These are phyloP conservation scores for Kwoniella botswanensis DNA, from an alignment of 768 basidiomycete species.

Conservation along the genomic window DNA sequence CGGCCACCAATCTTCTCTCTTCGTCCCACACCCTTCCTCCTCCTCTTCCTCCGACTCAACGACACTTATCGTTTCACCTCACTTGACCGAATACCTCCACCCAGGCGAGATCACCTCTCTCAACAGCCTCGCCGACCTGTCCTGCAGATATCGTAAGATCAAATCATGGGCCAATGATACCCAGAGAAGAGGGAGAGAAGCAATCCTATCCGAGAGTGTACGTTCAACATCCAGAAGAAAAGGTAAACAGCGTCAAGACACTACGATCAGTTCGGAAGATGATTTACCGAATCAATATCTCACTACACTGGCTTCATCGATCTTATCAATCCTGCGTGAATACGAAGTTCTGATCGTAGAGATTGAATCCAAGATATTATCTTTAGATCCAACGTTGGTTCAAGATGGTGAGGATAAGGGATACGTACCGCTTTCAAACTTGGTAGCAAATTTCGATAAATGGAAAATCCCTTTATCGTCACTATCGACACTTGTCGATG, in stretches of 20 bases:
- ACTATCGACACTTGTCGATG: conserved; percentile 68
- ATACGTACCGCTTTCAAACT: conserved; percentile 82
- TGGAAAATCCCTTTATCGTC: conserved; percentile 87
- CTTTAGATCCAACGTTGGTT: conserved; percentile 69
- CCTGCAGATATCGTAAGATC: conserved; percentile 74
- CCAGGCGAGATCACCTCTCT: conserved; percentile 86
- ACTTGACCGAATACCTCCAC: conserved; percentile 75
- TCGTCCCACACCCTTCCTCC: conserved; percentile 62
- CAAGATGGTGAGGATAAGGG: conserved; percentile 61
- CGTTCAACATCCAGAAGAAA: conserved; percentile 9
- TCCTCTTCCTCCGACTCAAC: conserved; percentile 41
- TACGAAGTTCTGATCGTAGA: conserved; percentile 17
- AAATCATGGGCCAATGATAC: conserved; percentile 63
- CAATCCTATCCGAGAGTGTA: conserved; percentile 26
- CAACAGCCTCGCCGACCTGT: conserved; percentile 76
- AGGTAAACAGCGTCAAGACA: conserved; percentile 23
- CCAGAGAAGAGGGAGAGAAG: conserved; percentile 27
- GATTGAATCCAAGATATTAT: conserved; percentile 61
- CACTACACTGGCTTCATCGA: conserved; percentile 74
- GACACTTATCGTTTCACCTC: conserved; percentile 63
- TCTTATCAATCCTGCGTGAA: conserved; percentile 62
- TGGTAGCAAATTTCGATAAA: conserved; percentile 80
- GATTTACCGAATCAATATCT: conserved; percentile 72
- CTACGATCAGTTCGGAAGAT: conserved; percentile 51
- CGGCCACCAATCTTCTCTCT: conserved; percentile 84